Conservation (phyloP, 1,139 yeast genomes). For the Debaryomycetaceae sp. region DNA sequence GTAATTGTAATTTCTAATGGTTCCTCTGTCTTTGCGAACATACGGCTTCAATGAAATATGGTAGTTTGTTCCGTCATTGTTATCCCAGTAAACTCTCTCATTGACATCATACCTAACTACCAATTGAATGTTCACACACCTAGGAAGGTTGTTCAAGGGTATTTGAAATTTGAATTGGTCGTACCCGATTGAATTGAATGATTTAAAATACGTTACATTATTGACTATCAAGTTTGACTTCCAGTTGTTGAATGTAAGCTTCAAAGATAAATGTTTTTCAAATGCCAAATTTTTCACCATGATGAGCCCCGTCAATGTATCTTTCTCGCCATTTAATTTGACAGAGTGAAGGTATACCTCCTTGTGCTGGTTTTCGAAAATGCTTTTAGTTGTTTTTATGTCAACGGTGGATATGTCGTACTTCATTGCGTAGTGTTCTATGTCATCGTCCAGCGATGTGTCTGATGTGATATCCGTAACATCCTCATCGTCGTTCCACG, state of each 20-base stretch:
- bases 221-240: slow-evolving; percentile 26
- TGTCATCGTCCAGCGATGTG: slow-evolving; percentile 8
- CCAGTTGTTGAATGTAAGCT: slow-evolving; percentile 40
- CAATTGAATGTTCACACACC: slow-evolving; percentile 17
- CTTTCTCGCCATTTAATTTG: slow-evolving; percentile 11
- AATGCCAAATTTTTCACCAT: slow-evolving; percentile 37
- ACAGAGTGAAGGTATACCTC: slow-evolving; percentile 9
- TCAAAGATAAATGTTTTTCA: slow-evolving; percentile 34
- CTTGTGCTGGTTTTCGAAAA: slow-evolving; percentile 4
- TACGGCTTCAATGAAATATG: slow-evolving; percentile 19
- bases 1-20: slow-evolving; percentile 14
- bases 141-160: slow-evolving; percentile 24
- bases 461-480: slow-evolving; percentile 9
- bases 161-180: slow-evolving; percentile 40
- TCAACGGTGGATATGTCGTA: slow-evolving; percentile 6
- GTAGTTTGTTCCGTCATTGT: slow-evolving; percentile 28
- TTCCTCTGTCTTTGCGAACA: slow-evolving; percentile 3
- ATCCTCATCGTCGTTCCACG: slow-evolving; percentile 14
- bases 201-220: slow-evolving; percentile 23
- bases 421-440: slow-evolving; percentile 1
- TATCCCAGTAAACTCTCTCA: slow-evolving; percentile 31
- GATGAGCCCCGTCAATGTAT: slow-evolving; percentile 26
- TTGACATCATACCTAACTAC: slow-evolving; percentile 24
- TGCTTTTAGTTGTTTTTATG: slow-evolving; percentile 4
- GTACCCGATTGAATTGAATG: slow-evolving; percentile 20